These are phyloP conservation scores for Astraeus odoratus DNA, from an alignment of 768 basidiomycete genomes.

Conservation along the genomic window DNA sequence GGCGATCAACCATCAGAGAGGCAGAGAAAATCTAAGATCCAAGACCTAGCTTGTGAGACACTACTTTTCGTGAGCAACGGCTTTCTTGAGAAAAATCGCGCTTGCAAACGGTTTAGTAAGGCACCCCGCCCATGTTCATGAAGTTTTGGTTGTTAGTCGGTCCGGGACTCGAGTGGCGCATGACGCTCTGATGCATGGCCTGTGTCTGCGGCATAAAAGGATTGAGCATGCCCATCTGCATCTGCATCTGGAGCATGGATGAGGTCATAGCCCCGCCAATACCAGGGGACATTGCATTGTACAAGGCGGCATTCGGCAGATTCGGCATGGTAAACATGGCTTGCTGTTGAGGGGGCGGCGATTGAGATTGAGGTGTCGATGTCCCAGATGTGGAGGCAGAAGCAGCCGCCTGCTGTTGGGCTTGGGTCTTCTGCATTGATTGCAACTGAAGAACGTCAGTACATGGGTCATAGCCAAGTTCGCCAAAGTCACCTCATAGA, in stretches of 20 bases:
- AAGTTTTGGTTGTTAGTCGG: constrained; percentile 42
- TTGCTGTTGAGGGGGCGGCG: constrained; percentile 36
- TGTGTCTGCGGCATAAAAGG: constrained; percentile 53
- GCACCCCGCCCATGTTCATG: constrained; percentile 35
- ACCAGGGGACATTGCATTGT: constrained; percentile 25
- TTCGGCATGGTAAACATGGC: constrained; percentile 39
- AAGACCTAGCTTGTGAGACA: constrained; percentile 8
- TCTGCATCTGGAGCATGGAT: constrained; percentile 39
- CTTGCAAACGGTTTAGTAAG: constrained; percentile 19
- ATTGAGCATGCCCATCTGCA: constrained; percentile 41
- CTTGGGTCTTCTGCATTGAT: constrained; percentile 67
- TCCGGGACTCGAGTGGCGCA: constrained; percentile 73
- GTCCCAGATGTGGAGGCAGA: constrained; percentile 22
- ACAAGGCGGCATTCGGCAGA: constrained; percentile 37
- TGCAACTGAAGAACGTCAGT: constrained; percentile 49
- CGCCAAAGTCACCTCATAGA: constrained; percentile 63
- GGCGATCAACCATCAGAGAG: constrained; percentile 6
- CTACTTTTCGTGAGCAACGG: not conserved
- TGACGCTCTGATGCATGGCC: constrained; percentile 80
- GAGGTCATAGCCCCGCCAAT: constrained; percentile 26
- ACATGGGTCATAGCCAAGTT: not conserved
- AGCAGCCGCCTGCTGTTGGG: constrained; percentile 21
- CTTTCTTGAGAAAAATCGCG: not conserved
- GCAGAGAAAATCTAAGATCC: constrained; percentile 23
- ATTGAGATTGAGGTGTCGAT: constrained; percentile 31